Evolutionary conservation across 768 basidiomycete species (phyloP).

Genomic region (Lactarius trivialis): DNA sequence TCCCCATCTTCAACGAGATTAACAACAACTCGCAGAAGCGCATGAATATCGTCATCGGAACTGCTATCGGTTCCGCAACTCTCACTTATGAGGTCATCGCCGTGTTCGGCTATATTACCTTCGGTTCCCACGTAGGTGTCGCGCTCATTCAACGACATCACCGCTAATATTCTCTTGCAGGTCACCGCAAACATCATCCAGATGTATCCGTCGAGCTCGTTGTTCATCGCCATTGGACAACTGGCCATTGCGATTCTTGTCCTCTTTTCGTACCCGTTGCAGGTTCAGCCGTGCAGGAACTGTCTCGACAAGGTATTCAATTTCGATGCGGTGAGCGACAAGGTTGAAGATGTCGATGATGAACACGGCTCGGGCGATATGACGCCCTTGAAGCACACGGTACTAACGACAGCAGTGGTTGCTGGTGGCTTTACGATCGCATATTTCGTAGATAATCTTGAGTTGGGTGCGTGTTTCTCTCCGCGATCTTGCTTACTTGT

Average conservation of each 20-base stretch:
- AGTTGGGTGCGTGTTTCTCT: constrained; percentile 49
- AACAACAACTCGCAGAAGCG: constrained; percentile 69
- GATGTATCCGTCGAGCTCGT: constrained; percentile 86
- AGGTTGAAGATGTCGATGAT: constrained; percentile 41
- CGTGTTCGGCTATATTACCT: constrained; percentile 86
- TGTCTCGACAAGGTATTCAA: constrained; percentile 88
- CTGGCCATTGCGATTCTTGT: constrained; percentile 89
- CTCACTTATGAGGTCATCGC: constrained; percentile 85
- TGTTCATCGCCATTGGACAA: constrained; percentile 90
- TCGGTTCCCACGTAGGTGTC: constrained; percentile 67
- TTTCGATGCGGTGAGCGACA: constrained; percentile 29
- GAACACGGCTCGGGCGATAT: constrained; percentile 59
- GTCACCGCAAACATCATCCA: constrained; percentile 92
- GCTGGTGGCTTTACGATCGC: constrained; percentile 62
- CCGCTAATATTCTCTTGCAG: constrained; percentile 30
- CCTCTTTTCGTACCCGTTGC: constrained; percentile 88
- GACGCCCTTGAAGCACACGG: constrained; percentile 56
- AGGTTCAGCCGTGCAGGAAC: constrained; percentile 89
- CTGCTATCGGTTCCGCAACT: constrained; percentile 80
- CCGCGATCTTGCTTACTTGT: neutral
- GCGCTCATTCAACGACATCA: neutral
- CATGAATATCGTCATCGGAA: constrained; percentile 82
- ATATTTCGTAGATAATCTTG: constrained; percentile 71
- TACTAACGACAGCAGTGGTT: constrained; percentile 65
- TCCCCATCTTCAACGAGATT: constrained; percentile 92